Evolutionary conservation across 257 asterid species (phyloP).

Genomic region (Echium plantagineum): DNA sequence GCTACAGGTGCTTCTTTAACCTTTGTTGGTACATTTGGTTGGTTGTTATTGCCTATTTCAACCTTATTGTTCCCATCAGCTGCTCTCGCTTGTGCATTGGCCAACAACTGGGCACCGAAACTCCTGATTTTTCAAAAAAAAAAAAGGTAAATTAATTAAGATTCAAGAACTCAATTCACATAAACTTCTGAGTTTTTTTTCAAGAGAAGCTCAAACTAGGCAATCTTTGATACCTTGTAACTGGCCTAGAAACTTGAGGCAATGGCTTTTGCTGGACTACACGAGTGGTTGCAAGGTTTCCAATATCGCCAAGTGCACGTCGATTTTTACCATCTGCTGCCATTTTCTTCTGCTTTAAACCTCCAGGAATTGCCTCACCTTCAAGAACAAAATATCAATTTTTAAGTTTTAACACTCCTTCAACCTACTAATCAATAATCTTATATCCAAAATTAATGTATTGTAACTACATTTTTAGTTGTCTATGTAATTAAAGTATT

Average conservation of each 20-base stretch:
- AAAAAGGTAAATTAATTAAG: too few species aligned
- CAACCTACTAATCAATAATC: too few species aligned
- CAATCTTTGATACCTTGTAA: slow-evolving; percentile 39
- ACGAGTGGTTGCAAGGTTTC: slow-evolving; percentile 51
- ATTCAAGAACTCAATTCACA: too few species aligned
- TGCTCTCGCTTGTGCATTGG: slow-evolving; percentile 64
- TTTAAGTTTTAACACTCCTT: neutral
- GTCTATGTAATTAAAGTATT: too few species aligned
- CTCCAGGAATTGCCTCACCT: slow-evolving; percentile 54
- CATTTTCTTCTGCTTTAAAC: slow-evolving; percentile 49
- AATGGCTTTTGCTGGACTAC: slow-evolving; percentile 55
- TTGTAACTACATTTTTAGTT: too few species aligned
- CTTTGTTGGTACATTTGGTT: too few species aligned
- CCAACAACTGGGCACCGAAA: slow-evolving; percentile 70
- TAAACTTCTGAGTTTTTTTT: too few species aligned
- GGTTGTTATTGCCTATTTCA: too few species aligned
- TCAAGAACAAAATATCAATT: neutral
- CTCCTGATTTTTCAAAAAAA: slow-evolving; percentile 27
- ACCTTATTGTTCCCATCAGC: slow-evolving; percentile 39
- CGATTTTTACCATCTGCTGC: slow-evolving; percentile 57
- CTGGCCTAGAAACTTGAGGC: slow-evolving; percentile 65
- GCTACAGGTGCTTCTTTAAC: slow-evolving; percentile 34
- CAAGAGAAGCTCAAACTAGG: too few species aligned
- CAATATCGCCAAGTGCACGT: slow-evolving; percentile 80
- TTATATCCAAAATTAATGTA: too few species aligned